Conservation (phyloP, 1,284 basidiomycete species). For the Ustilago cynodontis region DNA sequence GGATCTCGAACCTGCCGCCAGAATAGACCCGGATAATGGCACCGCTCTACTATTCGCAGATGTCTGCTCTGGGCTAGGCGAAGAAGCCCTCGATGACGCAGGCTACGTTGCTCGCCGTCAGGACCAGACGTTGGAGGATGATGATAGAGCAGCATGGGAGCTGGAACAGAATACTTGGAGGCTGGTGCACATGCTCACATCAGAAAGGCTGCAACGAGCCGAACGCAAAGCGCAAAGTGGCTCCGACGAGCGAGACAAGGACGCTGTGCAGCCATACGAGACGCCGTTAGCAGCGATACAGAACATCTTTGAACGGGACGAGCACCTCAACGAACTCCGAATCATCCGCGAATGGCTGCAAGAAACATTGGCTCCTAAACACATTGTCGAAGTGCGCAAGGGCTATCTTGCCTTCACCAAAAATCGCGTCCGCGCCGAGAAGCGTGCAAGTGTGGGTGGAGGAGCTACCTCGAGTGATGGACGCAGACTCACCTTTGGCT, state of each 20-base stretch:
- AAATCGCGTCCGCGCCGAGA: conserved; percentile 62
- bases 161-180: conserved; percentile 63
- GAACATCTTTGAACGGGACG: conserved; percentile 54
- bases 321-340: conserved; percentile 64
- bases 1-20: conserved; percentile 42
- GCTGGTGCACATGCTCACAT: conserved; percentile 54
- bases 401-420: conserved; percentile 68
- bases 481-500: conserved; percentile 39
- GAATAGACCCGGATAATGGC: conserved; percentile 53
- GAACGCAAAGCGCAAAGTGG: conserved; percentile 38
- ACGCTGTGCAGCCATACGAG: conserved; percentile 47
- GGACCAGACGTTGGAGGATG: conserved; percentile 39
- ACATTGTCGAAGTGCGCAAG: conserved; percentile 67
- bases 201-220: conserved; percentile 50
- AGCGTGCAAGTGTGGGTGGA: conserved; percentile 46
- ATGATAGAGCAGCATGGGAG: conserved; percentile 50
- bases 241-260: conserved; percentile 12
- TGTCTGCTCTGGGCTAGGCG: conserved; percentile 45
- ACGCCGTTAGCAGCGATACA: conserved; percentile 66
- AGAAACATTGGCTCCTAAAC: conserved; percentile 55
- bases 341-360: conserved; percentile 68
- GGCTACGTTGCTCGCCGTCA: conserved; percentile 29
- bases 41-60: conserved; percentile 62
- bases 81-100: conserved; percentile 53
- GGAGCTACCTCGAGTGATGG: conserved; percentile 24